Conservation (phyloP, 2,329 filamentous ascomycete species). For the Microcera coccophila region DNA sequence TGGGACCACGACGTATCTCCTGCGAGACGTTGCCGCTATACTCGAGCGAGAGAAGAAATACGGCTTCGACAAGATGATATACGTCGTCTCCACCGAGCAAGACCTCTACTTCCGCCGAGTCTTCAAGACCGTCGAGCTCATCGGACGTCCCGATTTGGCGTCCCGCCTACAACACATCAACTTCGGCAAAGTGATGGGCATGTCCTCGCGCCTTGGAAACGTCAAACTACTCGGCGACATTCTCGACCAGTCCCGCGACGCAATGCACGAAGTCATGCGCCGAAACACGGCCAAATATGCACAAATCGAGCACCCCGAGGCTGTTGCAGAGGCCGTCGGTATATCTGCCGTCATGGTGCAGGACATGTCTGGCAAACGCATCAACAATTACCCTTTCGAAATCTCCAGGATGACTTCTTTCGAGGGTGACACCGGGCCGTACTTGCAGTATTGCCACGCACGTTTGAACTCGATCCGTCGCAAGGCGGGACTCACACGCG, state of each 20-base stretch:
- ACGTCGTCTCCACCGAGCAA: conserved; percentile 67
- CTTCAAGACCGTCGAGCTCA: conserved; percentile 28
- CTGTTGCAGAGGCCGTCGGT: conserved; percentile 4
- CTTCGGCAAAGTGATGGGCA: conserved; percentile 47
- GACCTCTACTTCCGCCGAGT: conserved; percentile 60
- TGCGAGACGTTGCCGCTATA: conserved; percentile 67
- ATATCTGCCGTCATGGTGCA: conserved; percentile 11
- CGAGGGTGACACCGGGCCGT: conserved; percentile 7
- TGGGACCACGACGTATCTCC: conserved; percentile 47
- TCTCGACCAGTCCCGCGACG: conserved; percentile 5
- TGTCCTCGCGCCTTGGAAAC: too few relatives aligned
- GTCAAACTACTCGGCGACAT: conserved; percentile 4
- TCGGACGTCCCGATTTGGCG: conserved; percentile 29
- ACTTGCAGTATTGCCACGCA: conserved; percentile 1
- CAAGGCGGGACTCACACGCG: conserved; percentile 49
- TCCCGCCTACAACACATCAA: conserved; percentile 34
- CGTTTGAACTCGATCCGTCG: conserved; percentile 45
- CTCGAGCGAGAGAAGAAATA: conserved; percentile 56
- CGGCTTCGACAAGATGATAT: conserved; percentile 73
- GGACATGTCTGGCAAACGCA: conserved; percentile 20
- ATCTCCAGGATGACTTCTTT: conserved; percentile 8
- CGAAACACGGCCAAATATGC: conserved; percentile 1
- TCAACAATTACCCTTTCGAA: conserved; percentile 19
- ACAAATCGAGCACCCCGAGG: background rate
- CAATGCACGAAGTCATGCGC: conserved; percentile 1